Base-by-base conservation (phyloP, 148 eudicot genomes). In the Polygonum aviculare region DNA sequence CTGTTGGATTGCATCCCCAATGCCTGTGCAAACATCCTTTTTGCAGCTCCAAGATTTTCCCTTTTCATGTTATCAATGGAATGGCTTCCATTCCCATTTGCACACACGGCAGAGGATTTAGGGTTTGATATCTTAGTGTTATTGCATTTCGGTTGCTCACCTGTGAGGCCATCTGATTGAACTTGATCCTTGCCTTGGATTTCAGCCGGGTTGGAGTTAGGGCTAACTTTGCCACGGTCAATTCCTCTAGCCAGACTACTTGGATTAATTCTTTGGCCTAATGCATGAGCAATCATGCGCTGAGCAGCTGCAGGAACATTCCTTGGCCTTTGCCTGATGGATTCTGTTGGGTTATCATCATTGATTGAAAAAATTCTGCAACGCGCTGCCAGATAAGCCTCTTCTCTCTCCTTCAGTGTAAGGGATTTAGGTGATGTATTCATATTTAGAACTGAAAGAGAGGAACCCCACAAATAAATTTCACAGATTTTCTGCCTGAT, bases 271-370 rank as follows among this genome's bases (percentile, higher is more conserved):
- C 79, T 87, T 75, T 87, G 84, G 55, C 99, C 97, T 75, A 95
- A 92, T 3, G 99, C 99, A 85, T 88, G 97, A 45, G 96, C 85
- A 73, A 95, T 95, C 99, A 95, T 95, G 69, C 99, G 99, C 52
- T 91, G 97, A 35, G 99, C 99, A 78, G 93, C 97, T 51, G 85
- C 87, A 77, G 98, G 97, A 85, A 78, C 81, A 69, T 83, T 77
- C 63, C 79, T 84, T 35, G 94, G 96, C 76, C 86, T 89, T 78
- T 86, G 87, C 84, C 86, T 86, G 3, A 74, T 54, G 57, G 72
- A 40, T 69, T 80, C 83, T 77, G 81, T 80, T 33, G 44, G 77
- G 76, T 82, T 86, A 54, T 78, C 79, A 45, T 79, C 85, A 67
- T 81, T 85, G 48, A 77, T 79, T 22, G 89, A 82, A 81, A 90